phyloP scores from a whole-genome alignment of 2,329 filamentous ascomycete genomes.

The Penicillium sp. region DNA sequence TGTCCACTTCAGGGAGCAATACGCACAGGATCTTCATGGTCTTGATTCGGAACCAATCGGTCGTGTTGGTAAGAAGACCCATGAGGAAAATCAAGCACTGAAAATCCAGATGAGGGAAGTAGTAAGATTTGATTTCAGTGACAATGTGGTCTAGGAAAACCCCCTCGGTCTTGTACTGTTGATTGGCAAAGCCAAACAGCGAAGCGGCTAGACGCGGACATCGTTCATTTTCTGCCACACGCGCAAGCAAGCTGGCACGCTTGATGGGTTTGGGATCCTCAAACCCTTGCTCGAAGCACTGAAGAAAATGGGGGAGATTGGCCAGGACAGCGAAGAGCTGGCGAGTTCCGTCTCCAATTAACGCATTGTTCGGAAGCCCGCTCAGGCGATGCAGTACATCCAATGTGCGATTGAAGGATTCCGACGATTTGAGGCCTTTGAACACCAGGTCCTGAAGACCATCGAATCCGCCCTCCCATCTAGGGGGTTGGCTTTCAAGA shows the following conservation, averaged over 20 bases:
- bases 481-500: conserved; percentile 69
- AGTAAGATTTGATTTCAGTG: conserved; percentile 66
- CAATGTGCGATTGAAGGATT: conserved; percentile 72
- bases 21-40: conserved; percentile 85
- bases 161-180: conserved; percentile 59
- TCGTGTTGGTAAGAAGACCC: conserved; percentile 81
- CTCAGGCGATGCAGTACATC: conserved; percentile 72
- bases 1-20: conserved; percentile 83
- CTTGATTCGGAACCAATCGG: conserved; percentile 84
- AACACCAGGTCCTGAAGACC: conserved; percentile 81
- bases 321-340: conserved; percentile 81
- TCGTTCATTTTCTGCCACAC: conserved; percentile 67
- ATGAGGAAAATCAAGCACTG: conserved; percentile 83
- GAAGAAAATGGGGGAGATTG: conserved; percentile 81
- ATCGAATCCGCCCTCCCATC: conserved; percentile 85
- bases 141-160: conserved; percentile 74
- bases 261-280: conserved; percentile 53
- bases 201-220: conserved; percentile 62
- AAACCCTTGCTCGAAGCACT: conserved; percentile 63
- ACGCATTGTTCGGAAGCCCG: conserved; percentile 66
- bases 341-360: conserved; percentile 76
- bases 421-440: conserved; percentile 83
- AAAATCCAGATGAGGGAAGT: conserved; percentile 77
- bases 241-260: conserved; percentile 63
- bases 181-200: conserved; percentile 63